Base-by-base conservation (phyloP, 1,284 basidiomycete genomes). In the Boletus holoroseus region DNA sequence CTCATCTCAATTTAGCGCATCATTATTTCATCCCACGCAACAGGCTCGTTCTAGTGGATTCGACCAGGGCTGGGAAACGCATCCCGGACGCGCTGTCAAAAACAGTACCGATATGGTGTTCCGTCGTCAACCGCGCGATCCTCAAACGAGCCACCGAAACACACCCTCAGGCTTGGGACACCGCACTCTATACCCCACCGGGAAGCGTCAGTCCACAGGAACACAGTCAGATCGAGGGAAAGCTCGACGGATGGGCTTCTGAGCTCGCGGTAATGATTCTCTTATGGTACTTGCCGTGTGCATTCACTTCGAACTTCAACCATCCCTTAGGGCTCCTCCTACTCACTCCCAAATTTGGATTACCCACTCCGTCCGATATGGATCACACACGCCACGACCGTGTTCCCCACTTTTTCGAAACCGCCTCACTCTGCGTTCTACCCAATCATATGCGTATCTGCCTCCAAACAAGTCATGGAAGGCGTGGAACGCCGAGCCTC, bases 21-120 rank as follows among this genome's bases (percentile, higher is more conserved):
- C 34, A 11, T 4, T 11, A 6, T 22, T 22, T 50, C 41, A 56
- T 44, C 31, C 28, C 28, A 26, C 20, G 2, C 24, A 0, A 36
- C 51, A 94, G 93, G 0, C 71, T 94, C 32, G 73, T 97, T 16
- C 70, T 98, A 0, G 91, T 97, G 3, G 95, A 99, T 63, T 96
- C 94, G 0, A 98, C 95, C 0, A 76, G 94, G 24, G 76, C 91
- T 15, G 95, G 95, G 7, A 98, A 99, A 72, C 83, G 91, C 13
- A 88, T 95, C 57, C 95, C 95, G 0, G 95, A 99, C 61, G 93
- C 94, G 0, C 74, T 98, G 0, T 90, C 90, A 5, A 98, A 98
- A 68, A 98, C 95, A 0, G 78, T 97, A 0, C 94, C 95, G 0
- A 90, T 94, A 41, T 99, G 95, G 95, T 98, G 95, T 66, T 76